phyloP scores from a whole-genome alignment of 192 early-diverging fungal species.

The Gryganskiella cystojenkinii region DNA sequence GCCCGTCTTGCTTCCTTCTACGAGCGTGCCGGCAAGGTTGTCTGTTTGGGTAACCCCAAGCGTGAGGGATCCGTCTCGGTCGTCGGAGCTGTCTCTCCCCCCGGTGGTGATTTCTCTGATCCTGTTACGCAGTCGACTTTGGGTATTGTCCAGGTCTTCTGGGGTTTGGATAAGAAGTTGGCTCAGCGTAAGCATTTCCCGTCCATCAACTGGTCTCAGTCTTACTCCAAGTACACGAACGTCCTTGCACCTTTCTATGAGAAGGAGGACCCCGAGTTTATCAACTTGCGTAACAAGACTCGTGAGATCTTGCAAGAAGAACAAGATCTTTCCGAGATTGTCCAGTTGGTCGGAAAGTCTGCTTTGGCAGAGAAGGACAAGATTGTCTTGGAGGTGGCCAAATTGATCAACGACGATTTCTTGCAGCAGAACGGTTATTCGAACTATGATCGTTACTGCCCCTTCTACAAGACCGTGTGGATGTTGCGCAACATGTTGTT shows the following conservation, averaged over 20 bases:
- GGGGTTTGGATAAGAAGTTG: slow-evolving; percentile 99
- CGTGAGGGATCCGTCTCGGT: slow-evolving; percentile 96
- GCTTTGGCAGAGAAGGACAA: slow-evolving; percentile 92
- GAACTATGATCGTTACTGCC: slow-evolving; percentile 98
- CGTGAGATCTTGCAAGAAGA: slow-evolving; percentile 99
- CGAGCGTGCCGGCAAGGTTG: slow-evolving; percentile 97
- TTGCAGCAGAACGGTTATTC: slow-evolving; percentile 99
- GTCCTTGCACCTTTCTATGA: slow-evolving; percentile 97
- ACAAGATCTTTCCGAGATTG: slow-evolving; percentile 99
- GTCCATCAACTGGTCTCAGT: slow-evolving; percentile 98
- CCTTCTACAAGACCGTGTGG: slow-evolving; percentile 99
- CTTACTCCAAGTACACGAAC: slow-evolving; percentile 99
- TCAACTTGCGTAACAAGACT: slow-evolving; percentile 88
- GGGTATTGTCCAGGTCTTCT: slow-evolving; percentile 99
- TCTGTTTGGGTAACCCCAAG: slow-evolving; percentile 95
- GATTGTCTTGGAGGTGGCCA: slow-evolving; percentile 98
- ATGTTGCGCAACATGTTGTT: slow-evolving; percentile 98
- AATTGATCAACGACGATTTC: slow-evolving; percentile 99
- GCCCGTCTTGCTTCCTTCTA: slow-evolving; percentile 99
- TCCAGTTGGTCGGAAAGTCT: slow-evolving; percentile 98
- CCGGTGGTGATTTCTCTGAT: slow-evolving; percentile 99
- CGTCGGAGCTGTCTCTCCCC: slow-evolving; percentile 99
- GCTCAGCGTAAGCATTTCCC: slow-evolving; percentile 99
- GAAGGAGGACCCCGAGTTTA: slow-evolving; percentile 93
- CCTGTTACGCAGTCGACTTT: slow-evolving; percentile 97